Conservation (phyloP, 169 alveolate genomes). For the Cryptosporidium andersoni region DNA sequence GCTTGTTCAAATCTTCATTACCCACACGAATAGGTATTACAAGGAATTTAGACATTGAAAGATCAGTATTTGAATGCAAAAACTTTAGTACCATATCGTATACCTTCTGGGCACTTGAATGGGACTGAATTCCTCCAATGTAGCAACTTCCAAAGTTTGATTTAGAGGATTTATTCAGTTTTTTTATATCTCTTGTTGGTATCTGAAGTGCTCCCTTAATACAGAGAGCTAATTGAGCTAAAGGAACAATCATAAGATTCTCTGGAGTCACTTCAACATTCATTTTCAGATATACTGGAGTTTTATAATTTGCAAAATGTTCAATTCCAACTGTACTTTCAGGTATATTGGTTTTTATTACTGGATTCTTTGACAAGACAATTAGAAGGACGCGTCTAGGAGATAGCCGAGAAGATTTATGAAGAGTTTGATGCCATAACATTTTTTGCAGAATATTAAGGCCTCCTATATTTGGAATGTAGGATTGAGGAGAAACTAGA, state of each 20-base stretch:
- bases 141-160: constrained; percentile 50
- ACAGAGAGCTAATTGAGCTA: constrained; percentile 44
- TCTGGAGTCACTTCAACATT: constrained; percentile 40
- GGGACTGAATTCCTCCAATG: constrained; percentile 60
- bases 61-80: constrained; percentile 42
- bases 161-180: constrained; percentile 23
- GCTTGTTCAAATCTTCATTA: constrained; percentile 37
- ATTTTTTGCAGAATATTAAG: constrained; percentile 49
- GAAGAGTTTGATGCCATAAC: constrained; percentile 19
- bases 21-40: constrained; percentile 57
- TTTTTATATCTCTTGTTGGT: neutral
- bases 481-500: constrained; percentile 51
- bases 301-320: constrained; percentile 1
- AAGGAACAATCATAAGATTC: constrained; percentile 21
- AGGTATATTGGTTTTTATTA: constrained; percentile 26
- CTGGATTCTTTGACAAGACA: constrained; percentile 18
- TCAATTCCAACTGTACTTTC: constrained; percentile 35
- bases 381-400: constrained; percentile 59
- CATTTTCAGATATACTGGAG: constrained; percentile 38
- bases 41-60: constrained; percentile 45
- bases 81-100: constrained; percentile 37
- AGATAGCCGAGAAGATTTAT: constrained; percentile 16
- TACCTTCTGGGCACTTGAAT: constrained; percentile 51
- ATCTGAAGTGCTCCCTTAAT: constrained; percentile 53
- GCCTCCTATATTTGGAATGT: constrained; percentile 61